phyloP scores from a whole-genome alignment of 768 basidiomycete species.

The Guyanaporus albipodus region DNA sequence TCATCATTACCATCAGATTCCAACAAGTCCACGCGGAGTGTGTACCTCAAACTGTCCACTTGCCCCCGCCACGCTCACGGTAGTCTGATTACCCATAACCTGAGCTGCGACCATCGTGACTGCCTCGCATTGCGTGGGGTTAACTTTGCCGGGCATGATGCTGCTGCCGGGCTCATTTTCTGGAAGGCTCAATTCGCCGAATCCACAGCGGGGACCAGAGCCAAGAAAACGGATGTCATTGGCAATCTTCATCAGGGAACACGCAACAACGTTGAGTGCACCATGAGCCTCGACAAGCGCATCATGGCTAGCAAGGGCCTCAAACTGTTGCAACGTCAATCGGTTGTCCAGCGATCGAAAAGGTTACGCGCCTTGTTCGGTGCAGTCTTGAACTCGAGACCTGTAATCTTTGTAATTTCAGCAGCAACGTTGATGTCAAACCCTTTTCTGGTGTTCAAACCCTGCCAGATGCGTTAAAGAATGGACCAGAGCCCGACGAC shows the following conservation, averaged over 20 bases:
- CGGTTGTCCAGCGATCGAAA: not conserved
- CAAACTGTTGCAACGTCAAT: conserved; percentile 58
- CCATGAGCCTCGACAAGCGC: conserved; percentile 97
- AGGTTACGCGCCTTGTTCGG: conserved; percentile 82
- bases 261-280: conserved; percentile 93
- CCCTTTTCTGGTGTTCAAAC: conserved; percentile 93
- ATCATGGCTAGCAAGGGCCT: conserved; percentile 97
- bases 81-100: conserved; percentile 96
- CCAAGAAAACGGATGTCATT: conserved; percentile 98
- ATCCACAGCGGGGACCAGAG: conserved; percentile 95
- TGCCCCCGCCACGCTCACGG: conserved; percentile 88
- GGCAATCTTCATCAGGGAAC: conserved; percentile 98
- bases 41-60: conserved; percentile 95
- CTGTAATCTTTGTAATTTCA: conserved; percentile 89
- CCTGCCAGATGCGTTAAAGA: conserved; percentile 44
- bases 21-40: conserved; percentile 3
- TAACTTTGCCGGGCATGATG: conserved; percentile 99
- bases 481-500: not conserved
- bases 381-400: conserved; percentile 89
- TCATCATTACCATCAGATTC: conserved; percentile 8
- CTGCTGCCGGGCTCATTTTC: conserved; percentile 99
- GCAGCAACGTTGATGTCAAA: conserved; percentile 93
- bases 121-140: conserved; percentile 99
- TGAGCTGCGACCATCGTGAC: conserved; percentile 98
- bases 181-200: conserved; percentile 90